phyloP scores from a whole-genome alignment of 495 filamentous ascomycete species.

The Penicillium robsamsonii region DNA sequence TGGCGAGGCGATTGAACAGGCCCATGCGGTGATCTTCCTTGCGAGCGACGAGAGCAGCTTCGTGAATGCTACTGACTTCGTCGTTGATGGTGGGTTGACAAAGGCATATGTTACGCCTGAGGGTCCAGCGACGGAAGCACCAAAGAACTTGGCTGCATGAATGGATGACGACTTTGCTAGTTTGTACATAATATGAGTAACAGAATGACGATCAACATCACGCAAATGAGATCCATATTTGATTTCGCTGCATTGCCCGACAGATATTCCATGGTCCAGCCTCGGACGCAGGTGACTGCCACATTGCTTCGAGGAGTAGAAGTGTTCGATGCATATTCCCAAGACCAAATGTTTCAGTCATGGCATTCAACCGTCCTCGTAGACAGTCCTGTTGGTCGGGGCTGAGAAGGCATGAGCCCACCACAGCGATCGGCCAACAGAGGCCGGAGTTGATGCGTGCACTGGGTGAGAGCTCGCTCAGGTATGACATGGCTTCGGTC shows the following conservation, averaged over 20 bases:
- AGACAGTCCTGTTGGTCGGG: slow-evolving; percentile 25
- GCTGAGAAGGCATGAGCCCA: slow-evolving; percentile 32
- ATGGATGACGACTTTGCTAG: neutral
- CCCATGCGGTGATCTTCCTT: slow-evolving; percentile 88
- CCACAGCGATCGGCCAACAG: slow-evolving; percentile 40
- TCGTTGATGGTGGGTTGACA: slow-evolving; percentile 94
- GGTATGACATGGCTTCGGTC: slow-evolving; percentile 32
- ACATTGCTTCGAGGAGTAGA: slow-evolving; percentile 37
- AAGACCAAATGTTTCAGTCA: slow-evolving; percentile 33
- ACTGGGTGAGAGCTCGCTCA: slow-evolving; percentile 26
- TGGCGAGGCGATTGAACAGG: slow-evolving; percentile 93
- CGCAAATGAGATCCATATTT: slow-evolving; percentile 45
- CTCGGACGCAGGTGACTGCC: slow-evolving; percentile 27
- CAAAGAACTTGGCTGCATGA: slow-evolving; percentile 54
- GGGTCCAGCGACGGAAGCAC: slow-evolving; percentile 66
- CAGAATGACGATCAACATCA: slow-evolving; percentile 18
- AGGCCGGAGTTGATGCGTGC: slow-evolving; percentile 39
- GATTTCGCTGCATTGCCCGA: slow-evolving; percentile 37
- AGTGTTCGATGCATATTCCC: slow-evolving; percentile 41
- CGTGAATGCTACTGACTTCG: slow-evolving; percentile 88
- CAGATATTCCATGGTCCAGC: slow-evolving; percentile 42
- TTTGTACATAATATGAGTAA: slow-evolving; percentile 12
- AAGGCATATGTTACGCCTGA: slow-evolving; percentile 90
- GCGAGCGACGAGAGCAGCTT: slow-evolving; percentile 95
- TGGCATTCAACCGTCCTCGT: slow-evolving; percentile 22